Percentiles rank a stretch among this genome's conserved stretches.
Evolutionary conservation across 352 stramenopile genomes (phyloP).

Genomic region (Phytophthora tentaculata): DNA sequence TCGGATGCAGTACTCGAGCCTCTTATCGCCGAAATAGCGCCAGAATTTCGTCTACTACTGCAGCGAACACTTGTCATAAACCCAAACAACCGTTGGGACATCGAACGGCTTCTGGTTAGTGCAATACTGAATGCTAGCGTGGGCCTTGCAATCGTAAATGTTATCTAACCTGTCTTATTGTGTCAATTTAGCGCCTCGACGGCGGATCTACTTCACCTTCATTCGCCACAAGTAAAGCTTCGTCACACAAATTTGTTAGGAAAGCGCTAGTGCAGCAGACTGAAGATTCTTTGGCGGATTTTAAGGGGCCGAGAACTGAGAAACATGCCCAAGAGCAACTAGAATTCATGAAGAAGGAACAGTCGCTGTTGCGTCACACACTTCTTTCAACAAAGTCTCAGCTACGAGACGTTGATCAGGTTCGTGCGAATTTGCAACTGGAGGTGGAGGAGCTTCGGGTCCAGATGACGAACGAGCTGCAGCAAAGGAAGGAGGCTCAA

Average conservation of each 20-base stretch:
- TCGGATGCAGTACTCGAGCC: conserved; percentile 53
- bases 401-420: conserved; percentile 57
- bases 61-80: conserved; percentile 52
- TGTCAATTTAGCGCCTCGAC: conserved; percentile 12
- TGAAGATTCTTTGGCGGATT: conserved; percentile 38
- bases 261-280: conserved; percentile 34
- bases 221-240: conserved; percentile 16
- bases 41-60: conserved; percentile 48
- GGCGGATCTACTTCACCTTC: conserved; percentile 3
- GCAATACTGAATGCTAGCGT: background rate
- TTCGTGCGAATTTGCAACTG: conserved; percentile 26
- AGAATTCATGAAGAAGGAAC: conserved; percentile 69
- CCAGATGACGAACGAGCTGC: conserved; percentile 42
- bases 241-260: conserved; percentile 28
- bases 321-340: conserved; percentile 70
- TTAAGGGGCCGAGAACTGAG: conserved; percentile 37
- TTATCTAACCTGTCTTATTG: too few relatives aligned
- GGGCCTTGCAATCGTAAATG: too few relatives aligned
- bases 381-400: conserved; percentile 60
- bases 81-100: conserved; percentile 57
- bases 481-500: conserved; percentile 65
- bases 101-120: conserved; percentile 51
- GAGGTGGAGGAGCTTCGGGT: conserved; percentile 40
- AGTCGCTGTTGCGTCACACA: conserved; percentile 46
- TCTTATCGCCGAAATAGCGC: conserved; percentile 38